Evolutionary conservation across 2,329 filamentous ascomycete genomes (phyloP), one percentile per base, ranked within the genome.

Genomic region (Rutstroemia sp.): DNA sequence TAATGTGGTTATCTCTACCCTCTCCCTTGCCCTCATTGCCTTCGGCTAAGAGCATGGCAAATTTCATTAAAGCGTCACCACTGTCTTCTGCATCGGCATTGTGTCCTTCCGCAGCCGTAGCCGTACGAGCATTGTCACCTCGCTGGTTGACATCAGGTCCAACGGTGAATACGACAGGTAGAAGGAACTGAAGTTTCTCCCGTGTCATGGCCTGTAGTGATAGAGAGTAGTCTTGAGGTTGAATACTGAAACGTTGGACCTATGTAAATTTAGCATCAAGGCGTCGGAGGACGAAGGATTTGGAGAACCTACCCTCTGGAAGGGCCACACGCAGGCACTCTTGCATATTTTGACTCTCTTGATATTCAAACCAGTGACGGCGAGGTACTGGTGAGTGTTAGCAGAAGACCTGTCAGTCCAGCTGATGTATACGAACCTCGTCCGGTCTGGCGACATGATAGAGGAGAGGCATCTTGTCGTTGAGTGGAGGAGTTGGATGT

Each of bases 171-270:
- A 94, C 88, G 10, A 90, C 88, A 2, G 89, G 89, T 0, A 94
- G 79, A 5, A 84, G 78, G 69, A 94, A 92, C 61, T 92, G 87
- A 3, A 94, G 78, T 71, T 95, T 95, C 74, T 95, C 90, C 65
- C 86, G 83, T 17, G 89, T 95, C 89, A 95, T 95, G 56, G 89
- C 89, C 68, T 92, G 88, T 1, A 95, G 75, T 56, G 84, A 84
- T 78, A 95, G 88, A 57, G 81, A 82, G 72, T 94, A 92, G 72
- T 95, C 89, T 67, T 89, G 88, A 0, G 87, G 87, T 62, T 85
- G 85, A 65, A 88, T 84, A 60, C 77, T 81, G 48, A 68, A 67
- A 17, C 60, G 57, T 62, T 63, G 62, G 40, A 59, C 65, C 66
- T 68, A 23, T 9, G n/a, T 34, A 27, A 1, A 6, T 44, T 64